Evolutionary conservation across 257 asterid species (phyloP), one percentile per base, ranked within the genome.

Genomic region (Cordia subcordata): DNA sequence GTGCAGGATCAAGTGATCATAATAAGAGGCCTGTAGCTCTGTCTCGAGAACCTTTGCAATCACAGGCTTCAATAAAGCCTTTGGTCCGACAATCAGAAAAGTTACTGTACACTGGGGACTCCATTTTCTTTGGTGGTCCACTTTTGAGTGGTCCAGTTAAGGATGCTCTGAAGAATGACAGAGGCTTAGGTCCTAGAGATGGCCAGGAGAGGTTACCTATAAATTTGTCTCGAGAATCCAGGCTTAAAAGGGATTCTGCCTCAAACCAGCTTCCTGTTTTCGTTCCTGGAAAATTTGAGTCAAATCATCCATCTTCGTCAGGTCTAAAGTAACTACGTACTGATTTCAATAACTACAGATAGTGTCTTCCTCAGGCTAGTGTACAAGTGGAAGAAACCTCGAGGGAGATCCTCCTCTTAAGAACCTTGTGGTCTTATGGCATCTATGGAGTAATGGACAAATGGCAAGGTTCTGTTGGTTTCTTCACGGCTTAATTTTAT

Each of bases 111-210:
- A 71, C 82, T 0, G 95, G 96, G 39, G 95, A 89, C 53, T 85
- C 96, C 18, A 93, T 93, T 57, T 93, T 93, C 74, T 92, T 89
- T 17, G 97, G 99, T 9, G 97, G 99, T 15, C 99, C 99, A 20
- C 96, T 88, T 68, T 70, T 85, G 37, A 72, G 81, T 19, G 95
- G 83, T 63, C 89, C 91, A 1, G 69, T 68, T 44, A 79, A 80
- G 69, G 89, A 73, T 10, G 81, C 75, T 13, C 53, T 57, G 68
- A 82, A 66, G 74, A 73, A 75, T 42, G 94, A 74, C 37, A 79
- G 75, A 19, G 84, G 64, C 54, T 72, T 78, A 4, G 61, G 70
- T 53, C 65, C 73, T 13, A 72, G 78, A 70, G 89, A 80, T 4
- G 81, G 77, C n/a, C 85, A 66, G 42, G 87, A 79, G 20, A 74